Evolutionary conservation across 495 filamentous ascomycete species (phyloP).

Genomic region (Aspergillus kassunensis): DNA sequence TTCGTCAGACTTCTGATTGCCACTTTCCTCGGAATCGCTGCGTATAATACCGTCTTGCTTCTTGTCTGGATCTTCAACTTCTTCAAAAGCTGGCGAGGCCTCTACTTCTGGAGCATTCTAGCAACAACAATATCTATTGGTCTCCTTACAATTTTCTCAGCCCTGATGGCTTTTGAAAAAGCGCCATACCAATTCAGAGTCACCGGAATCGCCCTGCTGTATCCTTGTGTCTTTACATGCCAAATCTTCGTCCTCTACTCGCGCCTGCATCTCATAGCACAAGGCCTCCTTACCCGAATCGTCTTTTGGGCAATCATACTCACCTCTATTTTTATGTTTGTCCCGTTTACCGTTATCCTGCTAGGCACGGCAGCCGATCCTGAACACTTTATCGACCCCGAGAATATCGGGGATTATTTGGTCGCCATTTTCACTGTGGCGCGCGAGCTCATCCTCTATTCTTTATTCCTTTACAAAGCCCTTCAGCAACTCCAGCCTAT

Average conservation of each 20-base stretch:
- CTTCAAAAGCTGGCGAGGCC: constrained; percentile 34
- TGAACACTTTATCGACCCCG: no score
- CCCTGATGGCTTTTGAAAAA: constrained; percentile 30
- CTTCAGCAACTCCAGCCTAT: no score
- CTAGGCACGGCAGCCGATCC: no score
- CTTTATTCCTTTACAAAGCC: no score
- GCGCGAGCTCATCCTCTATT: no score
- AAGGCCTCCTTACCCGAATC: constrained; percentile 14
- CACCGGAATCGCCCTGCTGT: constrained; percentile 25
- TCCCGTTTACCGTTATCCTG: constrained; percentile 29
- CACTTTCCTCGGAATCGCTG: constrained; percentile 29
- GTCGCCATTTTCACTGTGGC: no score
- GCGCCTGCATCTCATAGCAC: constrained; percentile 35
- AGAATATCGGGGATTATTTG: no score
- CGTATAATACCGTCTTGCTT: constrained; percentile 39
- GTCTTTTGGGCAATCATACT: constrained; percentile 35
- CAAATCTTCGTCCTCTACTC: constrained; percentile 39
- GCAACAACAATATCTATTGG: constrained; percentile 27
- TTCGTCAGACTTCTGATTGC: no score
- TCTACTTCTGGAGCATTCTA: constrained; percentile 45
- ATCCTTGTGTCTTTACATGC: constrained; percentile 33
- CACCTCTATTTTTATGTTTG: constrained; percentile 22
- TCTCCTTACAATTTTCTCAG: constrained; percentile 21
- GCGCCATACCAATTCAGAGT: constrained; percentile 18
- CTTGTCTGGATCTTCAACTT: constrained; percentile 35